phyloP scores from a whole-genome alignment of 2,329 filamentous ascomycete genomes.

The Trichoderma sp. region DNA sequence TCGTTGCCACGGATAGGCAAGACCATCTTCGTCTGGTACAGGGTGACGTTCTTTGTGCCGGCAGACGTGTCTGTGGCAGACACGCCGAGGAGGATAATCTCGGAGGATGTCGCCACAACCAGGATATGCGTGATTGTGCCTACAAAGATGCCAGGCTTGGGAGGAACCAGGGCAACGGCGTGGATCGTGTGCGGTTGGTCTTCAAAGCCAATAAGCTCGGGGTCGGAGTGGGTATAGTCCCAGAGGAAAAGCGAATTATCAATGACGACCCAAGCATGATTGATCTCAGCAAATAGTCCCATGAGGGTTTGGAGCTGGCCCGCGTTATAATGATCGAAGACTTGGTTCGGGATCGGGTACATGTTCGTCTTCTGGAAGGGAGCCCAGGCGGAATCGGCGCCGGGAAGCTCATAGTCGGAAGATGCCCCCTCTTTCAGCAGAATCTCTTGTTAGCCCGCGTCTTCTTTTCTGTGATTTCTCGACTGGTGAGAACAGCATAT shows the following conservation, averaged over 20 bases:
- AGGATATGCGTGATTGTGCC: slow-evolving; percentile 83
- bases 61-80: slow-evolving; percentile 66
- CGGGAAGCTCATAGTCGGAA: slow-evolving; percentile 84
- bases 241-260: slow-evolving; percentile 96
- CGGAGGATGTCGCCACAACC: slow-evolving; percentile 82
- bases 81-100: slow-evolving; percentile 89
- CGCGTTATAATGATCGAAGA: slow-evolving; percentile 90
- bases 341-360: slow-evolving; percentile 87
- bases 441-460: slow-evolving; percentile 34
- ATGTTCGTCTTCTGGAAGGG: slow-evolving; percentile 87
- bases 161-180: slow-evolving; percentile 83
- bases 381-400: slow-evolving; percentile 71
- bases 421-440: slow-evolving; percentile 75
- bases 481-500: neutral
- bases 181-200: slow-evolving; percentile 87
- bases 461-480: neutral
- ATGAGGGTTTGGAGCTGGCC: slow-evolving; percentile 88
- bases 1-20: slow-evolving; percentile 75
- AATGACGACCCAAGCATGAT: slow-evolving; percentile 93
- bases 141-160: slow-evolving; percentile 86
- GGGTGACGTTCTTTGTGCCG: slow-evolving; percentile 71
- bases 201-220: slow-evolving; percentile 89
- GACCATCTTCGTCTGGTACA: slow-evolving; percentile 89
- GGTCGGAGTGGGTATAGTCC: slow-evolving; percentile 94
- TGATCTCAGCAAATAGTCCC: slow-evolving; percentile 92